Base-by-base conservation (phyloP, 2,329 filamentous ascomycete genomes). In the Coniochaeta sp. region DNA sequence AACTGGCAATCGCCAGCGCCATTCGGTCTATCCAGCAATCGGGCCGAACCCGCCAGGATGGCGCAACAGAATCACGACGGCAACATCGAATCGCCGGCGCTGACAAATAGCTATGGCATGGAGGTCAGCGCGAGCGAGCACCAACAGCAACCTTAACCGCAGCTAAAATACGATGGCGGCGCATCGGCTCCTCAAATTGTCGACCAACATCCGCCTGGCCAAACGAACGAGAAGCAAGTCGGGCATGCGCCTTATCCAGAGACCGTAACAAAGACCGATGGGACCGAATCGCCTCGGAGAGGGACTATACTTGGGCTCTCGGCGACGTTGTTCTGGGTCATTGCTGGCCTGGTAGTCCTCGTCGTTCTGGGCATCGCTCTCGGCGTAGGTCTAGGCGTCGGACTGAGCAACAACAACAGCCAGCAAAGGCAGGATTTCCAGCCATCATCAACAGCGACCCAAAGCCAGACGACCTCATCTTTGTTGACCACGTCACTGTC, bases 311-410 rank as follows among this genome's bases (percentile, higher is more conserved):
- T 59, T 14, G 57, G 57, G 16, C 42, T 59, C 26, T 38, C 57
- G n/a, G 16, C 14, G 12, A 16, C 47, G 5, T 4, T 40, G 7
- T 59, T 59, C 44, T 59, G 57, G 57, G 57, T 55, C 38, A 22
- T 59, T 17, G 47, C 34, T 22, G 57, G 57, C 17, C 16, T 36
- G 5, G 44, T 52, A 4, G 24, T 54, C 42, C 57, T 59, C 32
- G 26, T 54, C 4, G 36, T 59, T 44, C 19, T 59, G 16, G 57
- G 57, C 26, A 19, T 54, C 14, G 57, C 42, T 4, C 30, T 59
- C n/a, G 57, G 57, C 30, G 57, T 34, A 52, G 57, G 57, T 28
- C 38, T 58, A 30, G 56, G 56, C 10, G 57, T 59, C 8, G 57
- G 57, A 16, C 17, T 59, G 16, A 24, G 42, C 22, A 59, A 59